Evolutionary conservation across 2,329 filamentous ascomycete genomes (phyloP), one percentile per base, ranked within the genome.

Genomic region (Coleophoma eucalyptorum): DNA sequence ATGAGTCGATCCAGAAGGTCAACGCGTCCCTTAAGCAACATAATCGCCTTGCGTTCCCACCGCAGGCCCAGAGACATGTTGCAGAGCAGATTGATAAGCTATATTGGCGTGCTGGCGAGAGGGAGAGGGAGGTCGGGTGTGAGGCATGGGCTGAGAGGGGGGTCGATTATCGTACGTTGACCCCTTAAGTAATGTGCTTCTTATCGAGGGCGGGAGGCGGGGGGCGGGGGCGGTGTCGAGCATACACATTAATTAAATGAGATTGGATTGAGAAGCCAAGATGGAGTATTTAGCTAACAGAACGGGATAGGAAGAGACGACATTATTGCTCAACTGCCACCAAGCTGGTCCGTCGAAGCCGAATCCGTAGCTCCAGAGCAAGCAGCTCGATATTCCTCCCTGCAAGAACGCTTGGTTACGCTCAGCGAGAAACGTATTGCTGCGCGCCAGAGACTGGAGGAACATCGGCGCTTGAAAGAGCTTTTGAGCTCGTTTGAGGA

Each of bases 51-150:
- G 82, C 83, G 5, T 89, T 89, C 64, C 78, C 83, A 15, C 78
- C 84, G 0, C 83, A 87, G 58, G 84, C 86, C n/a, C 81, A 78
- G 47, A 78, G 86, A 34, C 84, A 88, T 60, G 78, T 90, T 16
- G 85, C 86, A 2, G 85, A 89, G 70, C 86, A 90, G 69, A 82
- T 90, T 40, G 84, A 88, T 66, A 68, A 69, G 44, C 69, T 87
- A 42, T 90, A 89, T 65, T 77, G 77, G 66, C 69, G 72, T 40
- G 69, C 70, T 1, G 75, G 70, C 5, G 72, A 72, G 41, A 63
- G 65, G 16, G 62, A 18, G 6, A 32, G 57, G 0, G 57, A 59
- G 4, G 62, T 62, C 1, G 67, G 67, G 5, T 69, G 70, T 13
- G 69, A 68, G 4, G 72, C 76, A 37, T 71, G 72, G 35, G 69